Conservation (phyloP, 306 rosid species). For the Quercus cerris region DNA sequence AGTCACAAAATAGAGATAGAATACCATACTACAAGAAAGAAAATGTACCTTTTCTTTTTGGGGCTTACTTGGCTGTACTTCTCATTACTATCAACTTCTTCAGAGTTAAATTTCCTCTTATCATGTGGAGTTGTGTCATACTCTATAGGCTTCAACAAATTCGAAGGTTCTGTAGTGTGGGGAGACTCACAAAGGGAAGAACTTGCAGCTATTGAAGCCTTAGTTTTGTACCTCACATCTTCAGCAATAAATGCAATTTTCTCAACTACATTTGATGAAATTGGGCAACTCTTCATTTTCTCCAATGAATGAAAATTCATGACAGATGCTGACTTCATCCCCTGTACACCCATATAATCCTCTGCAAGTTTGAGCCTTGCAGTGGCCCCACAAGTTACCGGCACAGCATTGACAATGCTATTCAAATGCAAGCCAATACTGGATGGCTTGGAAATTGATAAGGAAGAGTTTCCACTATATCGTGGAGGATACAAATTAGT, state of each 20-base stretch:
- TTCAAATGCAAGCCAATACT: slow-evolving; percentile 67
- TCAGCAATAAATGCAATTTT: slow-evolving; percentile 27
- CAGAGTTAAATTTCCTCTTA: slow-evolving; percentile 22
- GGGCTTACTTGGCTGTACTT: slow-evolving; percentile 34
- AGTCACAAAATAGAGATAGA: not conserved
- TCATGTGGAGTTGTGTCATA: slow-evolving; percentile 24
- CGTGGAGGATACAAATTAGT: slow-evolving; percentile 24
- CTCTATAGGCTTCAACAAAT: slow-evolving; percentile 8
- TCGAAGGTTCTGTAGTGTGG: slow-evolving; percentile 4
- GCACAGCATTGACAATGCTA: slow-evolving; percentile 55
- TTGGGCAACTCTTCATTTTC: slow-evolving; percentile 24
- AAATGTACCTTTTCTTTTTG: slow-evolving; percentile 48
- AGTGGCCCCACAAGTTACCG: slow-evolving; percentile 22
- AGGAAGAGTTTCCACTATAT: slow-evolving; percentile 28
- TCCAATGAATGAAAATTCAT: slow-evolving; percentile 21
- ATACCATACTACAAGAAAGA: not conserved
- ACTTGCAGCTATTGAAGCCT: slow-evolving; percentile 21
- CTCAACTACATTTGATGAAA: slow-evolving; percentile 11
- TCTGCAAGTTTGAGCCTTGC: slow-evolving; percentile 34
- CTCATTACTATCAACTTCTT: slow-evolving; percentile 26
- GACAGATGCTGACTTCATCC: slow-evolving; percentile 28
- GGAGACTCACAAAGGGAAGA: slow-evolving; percentile 31
- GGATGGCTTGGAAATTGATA: slow-evolving; percentile 40
- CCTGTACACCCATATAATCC: slow-evolving; percentile 20
- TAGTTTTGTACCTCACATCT: slow-evolving; percentile 23